Base-by-base conservation (phyloP, 305 asterid genomes). In the Fraxinus paxiana region DNA sequence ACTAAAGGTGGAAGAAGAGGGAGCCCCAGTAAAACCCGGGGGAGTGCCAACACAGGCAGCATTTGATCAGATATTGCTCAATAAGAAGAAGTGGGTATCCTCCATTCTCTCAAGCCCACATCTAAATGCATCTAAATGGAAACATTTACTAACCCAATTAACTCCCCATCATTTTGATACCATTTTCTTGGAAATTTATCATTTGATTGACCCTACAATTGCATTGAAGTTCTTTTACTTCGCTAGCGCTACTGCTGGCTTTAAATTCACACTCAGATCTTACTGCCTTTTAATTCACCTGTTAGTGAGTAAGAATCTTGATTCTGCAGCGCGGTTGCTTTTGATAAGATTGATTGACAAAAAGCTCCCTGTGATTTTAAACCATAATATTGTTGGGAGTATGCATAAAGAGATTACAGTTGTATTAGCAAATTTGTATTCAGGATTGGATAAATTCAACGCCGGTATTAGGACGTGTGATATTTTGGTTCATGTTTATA, bases 401-500 rank as follows among this genome's bases (percentile, higher is more conserved):
- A 18, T 82, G 75, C 88, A 86, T 77, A 82, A 34, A 61, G 90
- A 93, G 90, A 82, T 95, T 22, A 86, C 93, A 7, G 48, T 35
- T 37, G 86, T 77, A 20, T 87, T 93, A 75, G 89, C 83, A 3
- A 92, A 91, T 73, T 80, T 87, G 15, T 85, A 56, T 87, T 63
- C 79, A 56, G 74, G 82, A 69, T 88, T 84, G 5, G 86, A 79
- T 35, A 75, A 34, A 70, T 83, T 77, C 54, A 77, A 84, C 76
- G 33, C 77, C 56, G 90, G 85, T 84, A 65, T 61, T 72, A 85
- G 90, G 86, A 89, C 88, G 7, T 86, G 88, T 82, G 97, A 95
- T 87, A 86, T 91, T 82, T 89, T 95, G 90, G 85, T 92, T 86
- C 94, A 93, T 86, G 88, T 95, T 84, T 92, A 91, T 75, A 89